Percentiles rank a stretch among this genome's conserved stretches.
Conservation (phyloP, 2,329 filamentous ascomycete genomes). For the Colletotrichum sansevieriae region DNA sequence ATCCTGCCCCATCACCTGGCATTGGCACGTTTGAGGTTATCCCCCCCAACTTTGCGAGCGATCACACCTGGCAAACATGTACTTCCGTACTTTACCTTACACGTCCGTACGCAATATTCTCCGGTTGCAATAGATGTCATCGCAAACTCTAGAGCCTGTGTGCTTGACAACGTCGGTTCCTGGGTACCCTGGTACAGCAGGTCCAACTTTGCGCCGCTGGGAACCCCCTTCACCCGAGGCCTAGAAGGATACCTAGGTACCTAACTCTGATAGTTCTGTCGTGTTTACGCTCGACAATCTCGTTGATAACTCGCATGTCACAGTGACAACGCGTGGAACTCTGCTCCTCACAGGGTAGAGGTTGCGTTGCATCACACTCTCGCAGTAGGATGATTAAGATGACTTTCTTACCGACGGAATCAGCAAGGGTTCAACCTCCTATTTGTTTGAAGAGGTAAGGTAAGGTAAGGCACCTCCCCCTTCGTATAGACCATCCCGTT, state of each 20-base stretch:
- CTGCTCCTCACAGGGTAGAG: background rate
- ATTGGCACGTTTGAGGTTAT: conserved; percentile 32
- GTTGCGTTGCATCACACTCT: conserved; percentile 21
- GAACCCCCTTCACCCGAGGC: background rate
- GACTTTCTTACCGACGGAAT: conserved; percentile 19
- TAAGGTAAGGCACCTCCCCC: too few relatives aligned
- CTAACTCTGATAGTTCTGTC: too few relatives aligned
- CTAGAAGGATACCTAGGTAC: too few relatives aligned
- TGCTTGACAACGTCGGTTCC: background rate
- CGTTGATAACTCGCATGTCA: background rate
- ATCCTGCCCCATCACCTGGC: conserved; percentile 26
- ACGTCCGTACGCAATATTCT: conserved; percentile 12
- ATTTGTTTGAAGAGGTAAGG: background rate
- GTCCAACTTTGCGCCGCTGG: background rate
- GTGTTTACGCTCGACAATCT: too few relatives aligned
- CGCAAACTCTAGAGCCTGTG: background rate
- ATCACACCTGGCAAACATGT: conserved; percentile 1
- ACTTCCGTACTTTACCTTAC: background rate
- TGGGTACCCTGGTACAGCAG: background rate
- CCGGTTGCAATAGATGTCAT: background rate
- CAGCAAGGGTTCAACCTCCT: conserved; percentile 6
- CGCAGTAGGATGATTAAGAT: conserved; percentile 14
- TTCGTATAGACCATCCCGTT: background rate
- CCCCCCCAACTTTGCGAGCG: conserved; percentile 6
- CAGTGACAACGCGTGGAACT: background rate